phyloP scores from a whole-genome alignment of 202 grass and related monocot genomes.

The Zoysia matrella region DNA sequence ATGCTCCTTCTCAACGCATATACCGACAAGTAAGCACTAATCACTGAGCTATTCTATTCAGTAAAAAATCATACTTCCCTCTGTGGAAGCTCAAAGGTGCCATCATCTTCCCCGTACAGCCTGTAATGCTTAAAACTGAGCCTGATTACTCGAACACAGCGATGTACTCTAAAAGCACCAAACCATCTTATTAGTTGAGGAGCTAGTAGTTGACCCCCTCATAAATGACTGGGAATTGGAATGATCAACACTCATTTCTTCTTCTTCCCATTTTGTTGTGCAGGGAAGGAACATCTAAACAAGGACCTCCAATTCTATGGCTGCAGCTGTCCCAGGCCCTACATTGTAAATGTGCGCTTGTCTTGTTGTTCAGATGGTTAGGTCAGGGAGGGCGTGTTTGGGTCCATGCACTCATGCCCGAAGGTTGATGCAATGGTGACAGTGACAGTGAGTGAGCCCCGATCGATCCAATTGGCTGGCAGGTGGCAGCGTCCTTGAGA shows the following conservation, averaged over 20 bases:
- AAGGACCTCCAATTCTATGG: conserved; percentile 29
- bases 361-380: conserved; percentile 46
- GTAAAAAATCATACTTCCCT: background rate
- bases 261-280: conserved; percentile 26
- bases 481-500: conserved; percentile 3
- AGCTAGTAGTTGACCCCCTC: conserved; percentile 47
- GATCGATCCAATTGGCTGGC: background rate
- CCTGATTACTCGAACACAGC: background rate
- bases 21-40: conserved; percentile 28
- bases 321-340: conserved; percentile 40
- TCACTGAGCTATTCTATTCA: background rate
- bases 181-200: conserved; percentile 29
- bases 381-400: conserved; percentile 6
- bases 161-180: conserved; percentile 13
- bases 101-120: background rate
- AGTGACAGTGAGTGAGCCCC: conserved; percentile 30
- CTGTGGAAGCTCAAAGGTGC: background rate
- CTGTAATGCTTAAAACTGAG: conserved; percentile 2
- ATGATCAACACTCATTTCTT: conserved; percentile 20
- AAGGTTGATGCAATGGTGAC: conserved; percentile 37
- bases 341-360: conserved; percentile 58
- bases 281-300: conserved; percentile 3
- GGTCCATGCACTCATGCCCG: conserved; percentile 46
- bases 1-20: background rate
- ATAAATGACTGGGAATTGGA: conserved; percentile 36